Percentiles rank a stretch among this genome's conserved stretches.
phyloP scores from a whole-genome alignment of 768 basidiomycete species.

The Gyrodon lividus region DNA sequence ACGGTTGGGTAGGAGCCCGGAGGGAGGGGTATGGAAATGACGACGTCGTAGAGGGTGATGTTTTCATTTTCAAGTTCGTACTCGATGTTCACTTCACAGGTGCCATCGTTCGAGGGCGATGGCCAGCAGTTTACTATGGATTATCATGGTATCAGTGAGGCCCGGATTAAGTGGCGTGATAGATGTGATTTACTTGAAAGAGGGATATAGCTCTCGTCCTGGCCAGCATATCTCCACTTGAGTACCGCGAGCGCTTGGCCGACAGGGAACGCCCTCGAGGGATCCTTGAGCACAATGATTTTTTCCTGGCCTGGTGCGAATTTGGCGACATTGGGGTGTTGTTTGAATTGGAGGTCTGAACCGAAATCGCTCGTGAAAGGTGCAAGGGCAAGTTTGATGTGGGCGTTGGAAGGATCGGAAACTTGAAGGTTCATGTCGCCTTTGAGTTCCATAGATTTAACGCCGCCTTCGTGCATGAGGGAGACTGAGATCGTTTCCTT shows the following conservation, averaged over 20 bases:
- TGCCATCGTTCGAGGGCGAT: slow-evolving; percentile 87
- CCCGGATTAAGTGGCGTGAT: background rate
- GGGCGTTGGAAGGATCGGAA: slow-evolving; percentile 68
- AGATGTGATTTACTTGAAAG: slow-evolving; percentile 70
- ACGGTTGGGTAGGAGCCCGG: slow-evolving; percentile 85
- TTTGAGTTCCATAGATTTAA: slow-evolving; percentile 87
- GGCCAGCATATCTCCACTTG: slow-evolving; percentile 89
- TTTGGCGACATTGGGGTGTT: slow-evolving; percentile 93
- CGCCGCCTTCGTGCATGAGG: slow-evolving; percentile 86
- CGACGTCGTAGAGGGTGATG: slow-evolving; percentile 78
- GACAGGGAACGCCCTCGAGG: slow-evolving; percentile 81
- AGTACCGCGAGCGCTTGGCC: slow-evolving; percentile 83
- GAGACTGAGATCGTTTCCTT: slow-evolving; percentile 81
- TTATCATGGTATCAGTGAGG: background rate
- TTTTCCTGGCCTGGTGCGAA: slow-evolving; percentile 68
- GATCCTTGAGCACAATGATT: slow-evolving; percentile 80
- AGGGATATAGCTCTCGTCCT: slow-evolving; percentile 90
- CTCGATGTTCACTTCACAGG: slow-evolving; percentile 92
- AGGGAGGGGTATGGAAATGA: slow-evolving; percentile 90
- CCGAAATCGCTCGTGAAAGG: slow-evolving; percentile 57
- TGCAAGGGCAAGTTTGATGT: slow-evolving; percentile 66
- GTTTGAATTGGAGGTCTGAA: slow-evolving; percentile 87
- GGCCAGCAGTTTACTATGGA: slow-evolving; percentile 94
- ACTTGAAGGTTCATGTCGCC: slow-evolving; percentile 94
- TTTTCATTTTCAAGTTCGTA: slow-evolving; percentile 91